Percentiles rank a stretch among this genome's conserved stretches.
phyloP scores from a whole-genome alignment of 371 early-diverging fungal genomes.

The Smittium culicis region DNA sequence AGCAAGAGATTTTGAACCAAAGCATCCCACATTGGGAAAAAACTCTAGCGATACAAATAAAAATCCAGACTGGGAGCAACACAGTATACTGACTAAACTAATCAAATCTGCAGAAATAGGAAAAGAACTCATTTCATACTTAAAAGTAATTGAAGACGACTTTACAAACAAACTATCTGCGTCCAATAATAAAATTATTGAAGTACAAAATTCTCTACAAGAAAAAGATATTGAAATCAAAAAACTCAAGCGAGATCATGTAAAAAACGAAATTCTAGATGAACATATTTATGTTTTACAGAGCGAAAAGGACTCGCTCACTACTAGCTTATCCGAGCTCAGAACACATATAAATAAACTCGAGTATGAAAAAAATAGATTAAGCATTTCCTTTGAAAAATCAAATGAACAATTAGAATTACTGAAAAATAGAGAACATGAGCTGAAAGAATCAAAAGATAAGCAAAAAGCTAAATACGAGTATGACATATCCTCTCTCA shows the following conservation, averaged over 20 bases:
- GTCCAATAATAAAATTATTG: neutral
- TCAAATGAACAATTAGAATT: neutral
- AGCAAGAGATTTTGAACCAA: neutral
- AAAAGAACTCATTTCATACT: neutral
- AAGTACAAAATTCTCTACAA: neutral
- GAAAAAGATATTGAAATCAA: slow-evolving; percentile 3
- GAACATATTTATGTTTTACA: slow-evolving; percentile 7
- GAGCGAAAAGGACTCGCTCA: neutral
- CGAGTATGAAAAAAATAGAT: neutral
- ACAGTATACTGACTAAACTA: neutral
- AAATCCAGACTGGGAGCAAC: slow-evolving; percentile 2
- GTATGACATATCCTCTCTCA: neutral
- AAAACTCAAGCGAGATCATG: neutral
- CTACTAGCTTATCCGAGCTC: neutral
- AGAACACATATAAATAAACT: neutral
- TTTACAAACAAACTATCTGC: neutral
- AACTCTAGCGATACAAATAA: neutral
- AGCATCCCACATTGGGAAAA: neutral
- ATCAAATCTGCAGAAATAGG: slow-evolving; percentile 3
- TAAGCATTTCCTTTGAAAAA: neutral
- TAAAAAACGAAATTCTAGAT: neutral
- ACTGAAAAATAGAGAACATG: neutral
- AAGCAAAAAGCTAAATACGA: neutral
- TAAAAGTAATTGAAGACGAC: neutral
- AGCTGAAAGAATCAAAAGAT: neutral